A percentile compares a stretch with the other conserved stretches of the same genome.
These are phyloP conservation scores for Phylloporus scabripes DNA, from an alignment of 768 basidiomycete genomes.

Conservation along the genomic window DNA sequence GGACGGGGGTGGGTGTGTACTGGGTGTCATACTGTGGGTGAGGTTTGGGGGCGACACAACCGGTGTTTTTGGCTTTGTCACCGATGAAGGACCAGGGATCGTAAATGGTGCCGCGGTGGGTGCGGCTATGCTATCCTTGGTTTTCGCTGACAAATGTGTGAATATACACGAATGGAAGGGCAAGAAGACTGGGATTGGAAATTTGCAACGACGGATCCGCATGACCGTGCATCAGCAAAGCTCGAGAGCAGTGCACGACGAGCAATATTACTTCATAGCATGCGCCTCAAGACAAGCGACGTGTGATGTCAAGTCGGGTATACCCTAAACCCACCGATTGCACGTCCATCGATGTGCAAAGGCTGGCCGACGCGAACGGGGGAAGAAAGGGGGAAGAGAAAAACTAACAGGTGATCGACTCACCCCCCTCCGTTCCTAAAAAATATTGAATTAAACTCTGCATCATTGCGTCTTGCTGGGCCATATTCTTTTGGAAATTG, in stretches of 20 bases:
- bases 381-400: not conserved
- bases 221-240: not conserved
- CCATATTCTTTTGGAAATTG: conserved; percentile 66
- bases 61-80: conserved; percentile 19
- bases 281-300: not conserved
- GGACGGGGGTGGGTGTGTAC: conserved; percentile 28
- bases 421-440: conserved; percentile 61
- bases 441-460: conserved; percentile 79
- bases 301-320: not conserved
- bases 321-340: not conserved
- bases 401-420: conserved; percentile 25
- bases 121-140: conserved; percentile 14
- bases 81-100: conserved; percentile 5
- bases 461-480: conserved; percentile 81
- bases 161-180: conserved; percentile 1
- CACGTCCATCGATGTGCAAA: not conserved
- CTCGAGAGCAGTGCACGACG: not conserved
- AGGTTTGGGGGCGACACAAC: conserved; percentile 9
- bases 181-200: not conserved
- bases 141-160: conserved; percentile 17
- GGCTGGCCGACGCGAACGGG: not conserved
- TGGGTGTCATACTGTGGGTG: conserved; percentile 28
- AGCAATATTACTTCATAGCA: not conserved
- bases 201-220: not conserved
- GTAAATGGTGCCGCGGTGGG: conserved; percentile 14